Percentiles rank a stretch among this genome's conserved stretches.
These are phyloP conservation scores for Leucaena leucocephala DNA, from an alignment of 306 rosid species.

Conservation along the genomic window DNA sequence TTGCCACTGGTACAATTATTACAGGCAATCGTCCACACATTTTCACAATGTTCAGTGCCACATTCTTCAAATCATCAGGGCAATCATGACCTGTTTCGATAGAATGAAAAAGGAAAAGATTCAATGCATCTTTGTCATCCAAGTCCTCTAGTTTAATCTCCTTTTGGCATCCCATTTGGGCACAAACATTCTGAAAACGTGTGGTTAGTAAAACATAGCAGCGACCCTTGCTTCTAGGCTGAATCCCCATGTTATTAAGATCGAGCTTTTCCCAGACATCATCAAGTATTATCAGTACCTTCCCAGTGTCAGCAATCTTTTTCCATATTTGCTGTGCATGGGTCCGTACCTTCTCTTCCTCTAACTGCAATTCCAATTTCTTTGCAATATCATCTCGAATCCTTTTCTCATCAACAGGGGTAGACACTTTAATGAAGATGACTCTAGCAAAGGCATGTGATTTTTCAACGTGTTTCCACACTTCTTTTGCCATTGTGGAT, in stretches of 20 bases:
- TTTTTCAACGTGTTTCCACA: not conserved
- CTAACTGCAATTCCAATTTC: fast-evolving
- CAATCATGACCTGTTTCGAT: not conserved
- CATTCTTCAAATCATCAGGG: not conserved
- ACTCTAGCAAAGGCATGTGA: slow-evolving; percentile 27
- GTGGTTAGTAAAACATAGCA: slow-evolving; percentile 31
- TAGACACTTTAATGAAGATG: slow-evolving; percentile 15
- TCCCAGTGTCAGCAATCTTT: not conserved
- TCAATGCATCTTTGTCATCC: slow-evolving; percentile 9
- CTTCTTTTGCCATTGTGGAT: not conserved
- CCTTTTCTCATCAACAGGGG: not conserved
- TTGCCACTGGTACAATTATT: slow-evolving; percentile 4
- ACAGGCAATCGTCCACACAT: slow-evolving; percentile 35
- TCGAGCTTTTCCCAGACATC: slow-evolving; percentile 26
- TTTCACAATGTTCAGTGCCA: not conserved
- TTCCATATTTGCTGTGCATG: not conserved
- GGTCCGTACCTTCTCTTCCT: not conserved
- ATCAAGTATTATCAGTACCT: slow-evolving; percentile 33
- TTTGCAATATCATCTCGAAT: slow-evolving; percentile 31
- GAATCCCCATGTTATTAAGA: slow-evolving; percentile 31
- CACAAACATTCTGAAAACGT: not conserved
- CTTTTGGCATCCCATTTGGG: slow-evolving; percentile 6
- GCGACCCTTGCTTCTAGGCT: not conserved
- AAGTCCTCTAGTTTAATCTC: not conserved
- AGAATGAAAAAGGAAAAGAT: slow-evolving; percentile 21